Base-by-base conservation (phyloP, 148 eudicot species). In the Nyssa sinensis region DNA sequence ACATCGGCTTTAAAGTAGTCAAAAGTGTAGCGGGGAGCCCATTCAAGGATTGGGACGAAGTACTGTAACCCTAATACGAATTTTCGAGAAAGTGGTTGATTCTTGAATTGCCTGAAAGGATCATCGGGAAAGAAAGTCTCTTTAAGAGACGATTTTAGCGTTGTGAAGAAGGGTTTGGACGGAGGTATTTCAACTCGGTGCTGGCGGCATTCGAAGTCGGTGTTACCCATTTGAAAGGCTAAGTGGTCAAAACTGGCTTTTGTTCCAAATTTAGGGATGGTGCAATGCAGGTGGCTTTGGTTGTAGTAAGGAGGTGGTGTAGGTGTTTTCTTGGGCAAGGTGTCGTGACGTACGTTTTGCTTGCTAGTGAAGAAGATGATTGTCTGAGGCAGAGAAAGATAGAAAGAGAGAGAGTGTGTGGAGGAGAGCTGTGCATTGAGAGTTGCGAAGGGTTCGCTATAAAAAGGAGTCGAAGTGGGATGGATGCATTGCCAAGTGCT, bases 111-210 rank as follows among this genome's bases (percentile, higher is more conserved):
- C 35, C 87, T 74, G 70, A 87, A 84, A 2, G 91, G 93, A 61
- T 89, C 93, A 64, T 87, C 93, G 0, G 93, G 91, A 47, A 89
- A 87, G 30, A 89, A 81, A 1, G 87, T 85, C 76, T 89, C 91
- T 67, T 83, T 87, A 0, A 89, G 61, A 67, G 84, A 78, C 0
- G 86, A 69, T 65, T 71, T 80, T 2, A 87, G 79, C n/a, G 77
- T 55, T 14, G 30, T 73, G 0, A 57, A 16, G 33, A 84, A 88
- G 23, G 92, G 85, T 17, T 84, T 86, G 1, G 78, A 23, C 13
- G 82, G 73, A 1, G 92, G 89, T 13, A 84, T 71, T 10, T 80
- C 81, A 11, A 86, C 86, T 4, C 74, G 62, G 24, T 72, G 73
- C 27, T 51, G 62, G 1, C 44, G 72, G 67, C 55, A 23, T 62